Evolutionary conservation across 169 alveolate genomes (phyloP), one percentile per base, ranked within the genome.

Genomic region (Besnoitia besnoiti): DNA sequence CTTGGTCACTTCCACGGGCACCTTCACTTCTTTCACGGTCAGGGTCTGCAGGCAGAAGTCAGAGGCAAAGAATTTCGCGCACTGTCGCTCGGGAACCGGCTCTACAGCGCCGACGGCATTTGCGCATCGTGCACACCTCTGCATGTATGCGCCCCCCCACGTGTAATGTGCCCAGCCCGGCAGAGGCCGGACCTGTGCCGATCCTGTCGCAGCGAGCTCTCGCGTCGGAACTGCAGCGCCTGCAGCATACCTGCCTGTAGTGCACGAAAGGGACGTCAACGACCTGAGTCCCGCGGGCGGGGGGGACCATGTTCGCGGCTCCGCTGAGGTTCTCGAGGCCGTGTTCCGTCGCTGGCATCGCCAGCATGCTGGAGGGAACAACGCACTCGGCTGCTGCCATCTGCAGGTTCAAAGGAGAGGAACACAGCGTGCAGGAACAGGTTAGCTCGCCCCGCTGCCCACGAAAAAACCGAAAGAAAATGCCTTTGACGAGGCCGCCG

Each of bases 251-350:
- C 87, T 77, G 87, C 40, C 59, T 39, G 87, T 77, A 77, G 87
- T 77, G 87, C 19, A 77, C 59, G 87, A 77, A 77, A 16, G 87
- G 87, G 40, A 77, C 87, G 8, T 77, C 87, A 0, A 77, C 87
- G 37, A 73, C 82, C n/a, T n/a, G 16, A 16, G 82, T 73, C 39
- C 82, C 82, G 10, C 44, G 39, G 21, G 39, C 46, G 47, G 82
- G 82, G 24, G 82, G 46, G 24, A 73, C 3, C 3, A 73, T n/a
- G 46, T 73, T 37, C 8, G 0, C 82, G 27, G 7, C 39, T 51
- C 67, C 67, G 79, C 35, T 62, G 39, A 7, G 24, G 59, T 5
- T 55, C 67, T 55, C 33, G 33, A 16, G 44, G 12, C 79, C 79
- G n/a, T 73, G 14, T n/a, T n/a, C 82, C 46, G 39, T n/a, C 8